phyloP scores from a whole-genome alignment of 208 protist species.

The Entamoeba histolytica region DNA sequence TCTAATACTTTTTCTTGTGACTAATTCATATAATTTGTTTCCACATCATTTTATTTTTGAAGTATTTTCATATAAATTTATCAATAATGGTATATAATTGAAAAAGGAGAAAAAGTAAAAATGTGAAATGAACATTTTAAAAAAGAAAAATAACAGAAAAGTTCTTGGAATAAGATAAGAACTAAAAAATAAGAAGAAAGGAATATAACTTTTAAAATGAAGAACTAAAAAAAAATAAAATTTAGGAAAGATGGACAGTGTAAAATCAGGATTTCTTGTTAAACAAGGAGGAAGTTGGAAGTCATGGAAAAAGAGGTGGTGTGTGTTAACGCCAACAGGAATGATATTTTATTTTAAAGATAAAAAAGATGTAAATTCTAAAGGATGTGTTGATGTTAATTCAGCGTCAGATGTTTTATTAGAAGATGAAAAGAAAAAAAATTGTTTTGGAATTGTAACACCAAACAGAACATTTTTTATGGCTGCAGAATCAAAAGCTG shows the following conservation, averaged over 20 bases:
- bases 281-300: conserved; percentile 3
- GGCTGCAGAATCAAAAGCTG: not conserved
- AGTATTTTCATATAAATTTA: too few species aligned
- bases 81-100: too few species aligned
- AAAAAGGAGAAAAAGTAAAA: too few species aligned
- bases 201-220: not conserved
- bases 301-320: not conserved
- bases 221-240: not conserved
- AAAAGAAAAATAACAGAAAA: too few species aligned
- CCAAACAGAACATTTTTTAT: not conserved
- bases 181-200: too few species aligned
- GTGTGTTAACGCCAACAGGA: not conserved
- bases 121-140: too few species aligned
- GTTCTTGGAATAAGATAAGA: too few species aligned
- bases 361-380: not conserved
- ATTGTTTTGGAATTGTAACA: not conserved
- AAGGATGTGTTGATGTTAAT: not conserved
- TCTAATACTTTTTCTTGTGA: too few species aligned
- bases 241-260: not conserved
- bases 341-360: not conserved
- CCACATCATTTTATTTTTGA: too few species aligned
- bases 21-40: too few species aligned
- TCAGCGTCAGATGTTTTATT: not conserved
- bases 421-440: not conserved
- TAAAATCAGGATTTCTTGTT: not conserved